A percentile compares a stretch with the other conserved stretches of the same genome.
These are phyloP conservation scores for Austroboletus eburneus DNA, from an alignment of 768 basidiomycete genomes.

Conservation along the genomic window DNA sequence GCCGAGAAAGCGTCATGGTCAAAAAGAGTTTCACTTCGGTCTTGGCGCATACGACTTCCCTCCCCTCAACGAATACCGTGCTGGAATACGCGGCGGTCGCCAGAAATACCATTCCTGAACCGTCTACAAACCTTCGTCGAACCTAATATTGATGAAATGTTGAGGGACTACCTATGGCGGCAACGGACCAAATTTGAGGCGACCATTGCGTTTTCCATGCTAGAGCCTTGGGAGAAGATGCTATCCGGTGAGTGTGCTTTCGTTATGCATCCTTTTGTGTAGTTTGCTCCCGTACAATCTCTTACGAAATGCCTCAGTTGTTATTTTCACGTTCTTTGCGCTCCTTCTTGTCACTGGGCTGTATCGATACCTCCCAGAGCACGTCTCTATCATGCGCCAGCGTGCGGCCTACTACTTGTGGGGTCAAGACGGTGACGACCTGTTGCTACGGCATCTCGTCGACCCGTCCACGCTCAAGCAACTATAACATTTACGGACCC, in stretches of 20 bases:
- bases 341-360: conserved; percentile 48
- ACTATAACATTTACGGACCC: conserved; percentile 12
- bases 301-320: conserved; percentile 31
- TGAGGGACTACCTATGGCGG: conserved; percentile 29
- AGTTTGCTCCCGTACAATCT: neutral
- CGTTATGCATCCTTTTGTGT: neutral
- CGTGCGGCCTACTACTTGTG: conserved; percentile 63
- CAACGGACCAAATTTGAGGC: conserved; percentile 41
- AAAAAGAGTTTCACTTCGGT: conserved; percentile 1
- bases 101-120: neutral
- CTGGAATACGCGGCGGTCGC: conserved; percentile 2
- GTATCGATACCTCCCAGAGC: conserved; percentile 56
- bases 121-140: neutral
- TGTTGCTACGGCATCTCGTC: conserved; percentile 27
- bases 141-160: conserved; percentile 21
- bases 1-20: conserved; percentile 10
- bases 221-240: conserved; percentile 70
- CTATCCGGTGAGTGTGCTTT: conserved; percentile 45
- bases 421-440: conserved; percentile 46
- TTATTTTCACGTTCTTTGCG: conserved; percentile 38
- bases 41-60: neutral
- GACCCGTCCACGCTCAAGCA: conserved; percentile 28
- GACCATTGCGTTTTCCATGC: conserved; percentile 56
- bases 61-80: neutral
- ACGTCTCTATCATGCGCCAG: conserved; percentile 49